phyloP scores from a whole-genome alignment of 2,329 filamentous ascomycete species.

The Diaporthe sp. region DNA sequence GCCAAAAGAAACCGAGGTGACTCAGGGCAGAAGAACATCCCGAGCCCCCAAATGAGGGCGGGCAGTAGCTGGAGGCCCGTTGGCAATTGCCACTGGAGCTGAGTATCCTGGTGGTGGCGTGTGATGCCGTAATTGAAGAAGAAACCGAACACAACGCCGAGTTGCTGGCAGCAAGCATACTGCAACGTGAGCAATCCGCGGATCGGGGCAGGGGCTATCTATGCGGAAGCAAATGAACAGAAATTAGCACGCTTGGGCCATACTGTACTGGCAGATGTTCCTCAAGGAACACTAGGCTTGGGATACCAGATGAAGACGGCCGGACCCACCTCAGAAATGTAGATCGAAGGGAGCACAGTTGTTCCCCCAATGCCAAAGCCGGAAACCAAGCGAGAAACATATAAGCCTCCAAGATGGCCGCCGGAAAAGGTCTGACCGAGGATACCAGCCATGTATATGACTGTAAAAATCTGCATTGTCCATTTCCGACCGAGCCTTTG shows the following conservation, averaged over 20 bases:
- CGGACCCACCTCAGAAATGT: background rate
- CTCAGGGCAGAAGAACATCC: slow-evolving; percentile 71
- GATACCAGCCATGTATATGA: slow-evolving; percentile 8
- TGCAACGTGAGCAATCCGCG: slow-evolving; percentile 10
- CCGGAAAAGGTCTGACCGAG: slow-evolving; percentile 5
- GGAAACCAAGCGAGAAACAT: background rate
- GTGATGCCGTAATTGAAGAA: slow-evolving; percentile 56
- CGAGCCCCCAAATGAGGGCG: slow-evolving; percentile 61
- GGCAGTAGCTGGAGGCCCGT: slow-evolving; percentile 65
- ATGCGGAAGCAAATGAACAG: background rate
- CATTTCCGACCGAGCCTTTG: slow-evolving; percentile 14
- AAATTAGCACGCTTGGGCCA: background rate
- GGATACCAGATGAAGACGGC: background rate
- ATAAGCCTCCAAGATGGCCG: background rate
- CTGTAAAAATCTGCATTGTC: slow-evolving; percentile 14
- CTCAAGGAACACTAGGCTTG: background rate
- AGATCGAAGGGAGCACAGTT: slow-evolving; percentile 8
- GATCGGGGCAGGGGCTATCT: slow-evolving; percentile 11
- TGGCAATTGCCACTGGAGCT: slow-evolving; percentile 59
- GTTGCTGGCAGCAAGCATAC: slow-evolving; percentile 25
- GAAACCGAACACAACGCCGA: slow-evolving; percentile 9
- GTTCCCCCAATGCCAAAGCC: slow-evolving; percentile 16
- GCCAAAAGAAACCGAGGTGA: slow-evolving; percentile 60
- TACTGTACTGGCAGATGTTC: no score
- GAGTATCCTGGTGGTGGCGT: slow-evolving; percentile 48